Conservation (phyloP, 495 filamentous ascomycete genomes). For the Trichoderma orchidacearum region DNA sequence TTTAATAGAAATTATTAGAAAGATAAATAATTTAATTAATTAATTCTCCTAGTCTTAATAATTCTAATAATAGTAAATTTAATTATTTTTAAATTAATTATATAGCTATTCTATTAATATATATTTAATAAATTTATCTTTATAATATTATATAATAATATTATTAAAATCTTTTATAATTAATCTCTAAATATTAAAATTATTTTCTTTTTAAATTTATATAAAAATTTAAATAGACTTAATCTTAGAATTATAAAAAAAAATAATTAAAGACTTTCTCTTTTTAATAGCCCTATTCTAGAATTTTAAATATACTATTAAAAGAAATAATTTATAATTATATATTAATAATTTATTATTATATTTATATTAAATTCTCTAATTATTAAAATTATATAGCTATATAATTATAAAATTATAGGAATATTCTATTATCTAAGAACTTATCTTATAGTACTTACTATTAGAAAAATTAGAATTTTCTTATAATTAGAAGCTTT, state of each 20-base stretch:
- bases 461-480: background rate
- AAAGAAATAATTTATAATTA: background rate
- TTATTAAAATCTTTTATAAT: no score
- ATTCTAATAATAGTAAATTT: background rate
- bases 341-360: background rate
- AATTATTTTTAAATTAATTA: no score
- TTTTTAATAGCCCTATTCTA: background rate
- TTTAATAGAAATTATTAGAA: no score
- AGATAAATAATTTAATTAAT: no score
- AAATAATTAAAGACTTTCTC: background rate
- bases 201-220: no score
- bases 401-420: background rate
- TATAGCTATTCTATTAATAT: no score
- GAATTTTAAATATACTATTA: background rate
- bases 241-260: background rate
- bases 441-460: background rate
- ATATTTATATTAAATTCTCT: background rate
- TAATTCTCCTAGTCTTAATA: no score
- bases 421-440: background rate
- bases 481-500: background rate
- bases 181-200: no score
- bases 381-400: background rate
- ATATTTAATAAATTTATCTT: no score
- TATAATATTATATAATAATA: no score
- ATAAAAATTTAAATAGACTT: no score